Evolutionary conservation across 495 filamentous ascomycete genomes (phyloP), one percentile per base, ranked within the genome.

Genomic region (Xylaria cubensis): DNA sequence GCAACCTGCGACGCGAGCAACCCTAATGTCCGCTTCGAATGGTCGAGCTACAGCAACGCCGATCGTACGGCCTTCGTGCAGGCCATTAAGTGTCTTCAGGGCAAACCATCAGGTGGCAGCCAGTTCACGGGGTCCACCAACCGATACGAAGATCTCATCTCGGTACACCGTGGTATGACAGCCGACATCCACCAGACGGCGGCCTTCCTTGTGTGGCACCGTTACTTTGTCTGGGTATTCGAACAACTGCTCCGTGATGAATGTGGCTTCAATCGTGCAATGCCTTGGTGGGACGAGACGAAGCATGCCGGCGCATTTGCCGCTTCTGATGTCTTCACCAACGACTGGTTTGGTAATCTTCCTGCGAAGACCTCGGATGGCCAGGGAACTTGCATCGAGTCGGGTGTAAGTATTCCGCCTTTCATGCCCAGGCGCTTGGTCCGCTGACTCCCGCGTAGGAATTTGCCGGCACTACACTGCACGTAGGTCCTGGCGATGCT

Each of bases 261-360:
- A 74, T 84, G 82, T 64, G 75, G 73, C 26, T 82, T 82, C 70
- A 66, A 72, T 26, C 74, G 78, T 32, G 77, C 82, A 4, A 77
- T 83, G 72, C 80, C 82, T 4, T 84, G 81, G 78, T 84, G 81
- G 82, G 82, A 82, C 68, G 81, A 82, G 82, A 82, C 80, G 34
- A 74, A 79, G 3, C 78, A 84, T 72, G 72, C 79, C 12, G 81
- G 79, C 61, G 75, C 74, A 46, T 81, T 77, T 44, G 75, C 75
- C 9, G 44, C 74, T 15, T 82, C 82, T 0, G 77, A 78, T 21
- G 50, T 84, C 0, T 84, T 84, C 69, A 74, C 69, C 26, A 72
- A 75, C 13, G 64, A 24, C 6, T 78, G 77, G 69, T 80, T 80
- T 61, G 77, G 78, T 13, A 64, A 71, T 24, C 78, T 81, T 9